phyloP scores from a whole-genome alignment of 2,329 filamentous ascomycete species.

The Thyridium curvatum region DNA sequence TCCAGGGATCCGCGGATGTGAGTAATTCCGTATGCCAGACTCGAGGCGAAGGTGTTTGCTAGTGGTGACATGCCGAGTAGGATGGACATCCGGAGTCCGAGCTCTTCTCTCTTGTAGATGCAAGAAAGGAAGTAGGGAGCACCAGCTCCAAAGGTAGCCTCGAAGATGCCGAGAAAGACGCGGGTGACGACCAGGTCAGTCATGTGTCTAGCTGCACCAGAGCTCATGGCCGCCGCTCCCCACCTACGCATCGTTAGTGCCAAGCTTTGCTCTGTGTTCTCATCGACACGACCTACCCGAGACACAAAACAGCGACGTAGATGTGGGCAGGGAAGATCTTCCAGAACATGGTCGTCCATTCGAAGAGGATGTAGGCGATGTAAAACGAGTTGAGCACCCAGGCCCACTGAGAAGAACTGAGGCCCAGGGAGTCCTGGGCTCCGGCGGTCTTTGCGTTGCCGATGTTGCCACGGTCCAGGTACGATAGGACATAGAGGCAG shows the following conservation, averaged over 20 bases:
- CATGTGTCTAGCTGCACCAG: too few relatives aligned
- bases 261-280: not conserved
- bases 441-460: conserved; percentile 10
- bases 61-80: conserved; percentile 67
- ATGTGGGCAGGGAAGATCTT: not conserved
- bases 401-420: not conserved
- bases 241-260: not conserved
- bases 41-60: conserved; percentile 76
- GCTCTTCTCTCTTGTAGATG: conserved; percentile 61
- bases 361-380: conserved; percentile 32
- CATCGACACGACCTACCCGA: not conserved
- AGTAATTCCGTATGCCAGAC: conserved; percentile 52
- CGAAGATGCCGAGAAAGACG: conserved; percentile 53
- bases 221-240: too few relatives aligned
- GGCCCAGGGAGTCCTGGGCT: conserved; percentile 3
- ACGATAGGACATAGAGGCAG: conserved; percentile 12
- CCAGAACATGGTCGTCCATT: not conserved
- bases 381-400: conserved; percentile 59
- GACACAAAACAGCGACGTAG: not conserved
- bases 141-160: conserved; percentile 56
- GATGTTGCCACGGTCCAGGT: conserved; percentile 2
- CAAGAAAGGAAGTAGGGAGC: conserved; percentile 60
- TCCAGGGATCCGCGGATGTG: conserved; percentile 16
- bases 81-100: conserved; percentile 78
- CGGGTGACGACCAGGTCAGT: conserved; percentile 30